Evolutionary conservation across 2,329 filamentous ascomycete genomes (phyloP), one percentile per base, ranked within the genome.

Genomic region (Paraphoma sp.): DNA sequence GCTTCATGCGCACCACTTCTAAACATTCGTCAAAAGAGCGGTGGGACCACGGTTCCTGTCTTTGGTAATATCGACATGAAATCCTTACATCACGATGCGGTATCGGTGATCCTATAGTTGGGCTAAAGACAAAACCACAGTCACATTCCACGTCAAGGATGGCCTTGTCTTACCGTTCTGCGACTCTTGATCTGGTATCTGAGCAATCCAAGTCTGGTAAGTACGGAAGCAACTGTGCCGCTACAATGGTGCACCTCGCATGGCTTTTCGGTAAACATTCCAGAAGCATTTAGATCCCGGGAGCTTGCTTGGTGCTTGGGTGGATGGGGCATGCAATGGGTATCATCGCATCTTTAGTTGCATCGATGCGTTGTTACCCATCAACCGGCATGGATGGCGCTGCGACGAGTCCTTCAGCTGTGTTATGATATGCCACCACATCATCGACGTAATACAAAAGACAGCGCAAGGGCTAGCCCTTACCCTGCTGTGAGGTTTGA

Each of bases 1-100:
- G 9, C 33, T 41, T 42, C 12, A 45, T 49, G 12, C 28, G 28
- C 36, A 40, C 46, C 51, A 47, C 18, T 36, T 33, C 17, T 54
- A 12, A 23, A 45, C 50, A 51, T 40, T 42, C 42, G 29, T 30
- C 48, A 57, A 66, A 68, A 67, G 56, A 68, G 65, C 65, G 65
- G 65, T 68, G 63, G 64, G 53, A 45, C 55, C 48, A 53, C 45
- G 49, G 51, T 54, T 49, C n/a, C 11, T 36, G 33, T 17, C 10
- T 14, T 6, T n/a, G n/a, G 40, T n/a, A 42, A 23, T 14, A 10
- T 45, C 43, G 8, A 18, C 11, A 14, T 14, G 43, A 14, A 28
- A 29, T 28, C 17, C 2, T 45, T 30, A 9, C 28, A 16, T 14
- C 29, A 23, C 23, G 23, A 23, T 23, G 23, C 23, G 23, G 23